Percentiles rank a stretch among this genome's conserved stretches.
Evolutionary conservation across 2,329 filamentous ascomycete genomes (phyloP).

Genomic region (Cadophora sp.): DNA sequence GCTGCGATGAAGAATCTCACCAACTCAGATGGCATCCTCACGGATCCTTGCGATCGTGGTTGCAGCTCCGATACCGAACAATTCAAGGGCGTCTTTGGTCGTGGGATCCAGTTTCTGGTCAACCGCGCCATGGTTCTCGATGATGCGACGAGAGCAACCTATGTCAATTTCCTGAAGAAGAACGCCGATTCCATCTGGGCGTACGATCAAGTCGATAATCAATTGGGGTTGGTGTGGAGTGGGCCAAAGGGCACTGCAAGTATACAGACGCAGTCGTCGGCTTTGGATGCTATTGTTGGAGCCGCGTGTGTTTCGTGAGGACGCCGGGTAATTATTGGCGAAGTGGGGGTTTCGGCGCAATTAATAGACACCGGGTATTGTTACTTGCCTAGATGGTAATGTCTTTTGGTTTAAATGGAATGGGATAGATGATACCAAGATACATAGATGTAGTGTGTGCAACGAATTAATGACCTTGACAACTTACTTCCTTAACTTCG

Average conservation of each 20-base stretch:
- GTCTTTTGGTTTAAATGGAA: slow-evolving; percentile 19
- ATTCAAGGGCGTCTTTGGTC: slow-evolving; percentile 76
- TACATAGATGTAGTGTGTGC: slow-evolving; percentile 6
- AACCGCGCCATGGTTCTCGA: slow-evolving; percentile 36
- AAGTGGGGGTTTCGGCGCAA: slow-evolving; percentile 9
- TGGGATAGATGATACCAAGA: slow-evolving; percentile 18
- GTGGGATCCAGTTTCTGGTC: slow-evolving; percentile 67
- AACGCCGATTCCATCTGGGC: slow-evolving; percentile 73
- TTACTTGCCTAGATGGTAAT: slow-evolving; percentile 22
- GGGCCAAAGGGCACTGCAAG: slow-evolving; percentile 62
- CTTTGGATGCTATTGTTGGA: slow-evolving; percentile 71
- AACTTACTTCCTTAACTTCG: neutral
- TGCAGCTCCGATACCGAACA: slow-evolving; percentile 58
- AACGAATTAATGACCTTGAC: slow-evolving; percentile 19
- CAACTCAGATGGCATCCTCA: slow-evolving; percentile 55
- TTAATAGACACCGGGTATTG: slow-evolving; percentile 8
- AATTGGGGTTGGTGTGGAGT: slow-evolving; percentile 69
- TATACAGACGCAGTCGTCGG: slow-evolving; percentile 68
- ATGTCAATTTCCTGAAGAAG: slow-evolving; percentile 59
- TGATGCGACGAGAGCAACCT: slow-evolving; percentile 55
- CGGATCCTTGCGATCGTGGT: slow-evolving; percentile 59
- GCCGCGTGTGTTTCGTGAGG: slow-evolving; percentile 47
- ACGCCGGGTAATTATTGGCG: neutral
- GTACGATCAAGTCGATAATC: slow-evolving; percentile 58
- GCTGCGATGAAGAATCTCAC: slow-evolving; percentile 56